Evolutionary conservation across 768 basidiomycete genomes (phyloP).

Genomic region (Podaxis sp.): DNA sequence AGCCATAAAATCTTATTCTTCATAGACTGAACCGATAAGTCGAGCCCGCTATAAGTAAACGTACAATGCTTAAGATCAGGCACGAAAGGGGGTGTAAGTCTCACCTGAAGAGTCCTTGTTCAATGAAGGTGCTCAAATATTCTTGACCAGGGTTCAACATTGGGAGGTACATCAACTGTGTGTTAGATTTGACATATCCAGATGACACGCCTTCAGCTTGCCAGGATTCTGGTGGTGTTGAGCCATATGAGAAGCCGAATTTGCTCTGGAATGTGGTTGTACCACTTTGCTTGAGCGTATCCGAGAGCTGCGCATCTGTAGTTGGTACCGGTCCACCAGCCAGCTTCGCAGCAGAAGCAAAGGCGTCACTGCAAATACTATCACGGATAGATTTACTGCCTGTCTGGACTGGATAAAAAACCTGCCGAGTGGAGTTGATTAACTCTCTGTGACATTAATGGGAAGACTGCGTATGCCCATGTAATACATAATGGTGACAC

Average conservation of each 20-base stretch:
- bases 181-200: neutral
- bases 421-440: neutral
- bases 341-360: neutral
- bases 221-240: neutral
- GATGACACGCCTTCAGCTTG: neutral
- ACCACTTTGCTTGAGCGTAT: neutral
- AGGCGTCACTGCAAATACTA: neutral
- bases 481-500: neutral
- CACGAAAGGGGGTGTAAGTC: neutral
- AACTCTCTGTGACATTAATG: neutral
- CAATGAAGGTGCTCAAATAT: neutral
- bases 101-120: neutral
- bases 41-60: neutral
- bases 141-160: neutral
- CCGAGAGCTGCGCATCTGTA: neutral
- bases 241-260: neutral
- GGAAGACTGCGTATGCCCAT: neutral
- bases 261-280: neutral
- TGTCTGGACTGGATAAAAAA: neutral
- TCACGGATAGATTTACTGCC: neutral
- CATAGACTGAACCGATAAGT: neutral
- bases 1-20: neutral
- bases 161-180: neutral
- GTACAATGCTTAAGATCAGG: neutral
- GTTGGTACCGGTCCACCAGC: neutral